phyloP scores from a whole-genome alignment of 345 rosid genomes.

The Murraya paniculata region DNA sequence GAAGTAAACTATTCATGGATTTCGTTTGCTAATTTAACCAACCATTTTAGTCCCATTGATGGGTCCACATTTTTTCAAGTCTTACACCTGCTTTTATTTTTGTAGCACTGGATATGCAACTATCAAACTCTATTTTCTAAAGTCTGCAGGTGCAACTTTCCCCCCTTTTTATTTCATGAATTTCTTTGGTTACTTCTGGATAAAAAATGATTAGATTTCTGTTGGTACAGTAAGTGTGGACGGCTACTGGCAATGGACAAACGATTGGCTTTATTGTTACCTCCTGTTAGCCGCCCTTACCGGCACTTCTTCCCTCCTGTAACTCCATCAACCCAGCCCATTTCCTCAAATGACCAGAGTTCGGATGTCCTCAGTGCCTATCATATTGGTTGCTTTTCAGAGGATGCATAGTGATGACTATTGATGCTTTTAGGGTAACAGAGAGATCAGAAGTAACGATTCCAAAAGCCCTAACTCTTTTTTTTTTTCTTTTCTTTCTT shows the following conservation, averaged over 20 bases:
- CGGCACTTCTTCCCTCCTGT: slow-evolving; percentile 24
- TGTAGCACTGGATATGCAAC: slow-evolving; percentile 82
- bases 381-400: slow-evolving; percentile 52
- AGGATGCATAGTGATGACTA: slow-evolving; percentile 27
- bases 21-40: neutral
- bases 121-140: slow-evolving; percentile 68
- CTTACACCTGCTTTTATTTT: slow-evolving; percentile 15
- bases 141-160: slow-evolving; percentile 58
- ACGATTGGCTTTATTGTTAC: slow-evolving; percentile 51
- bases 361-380: slow-evolving; percentile 37
- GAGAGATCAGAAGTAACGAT: neutral
- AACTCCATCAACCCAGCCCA: slow-evolving; percentile 11
- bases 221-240: slow-evolving; percentile 64
- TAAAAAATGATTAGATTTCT: slow-evolving; percentile 7
- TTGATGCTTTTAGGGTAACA: neutral
- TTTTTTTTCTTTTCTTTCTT: neutral
- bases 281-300: slow-evolving; percentile 54
- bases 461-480: neutral
- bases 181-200: neutral
- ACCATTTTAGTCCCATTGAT: slow-evolving; percentile 14
- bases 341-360: slow-evolving; percentile 31
- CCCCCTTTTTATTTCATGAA: slow-evolving; percentile 11
- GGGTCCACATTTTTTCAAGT: neutral
- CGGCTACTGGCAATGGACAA: slow-evolving; percentile 70
- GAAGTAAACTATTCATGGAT: neutral